phyloP scores from a whole-genome alignment of 2,329 filamentous ascomycete species.

The Talaromyces sp. region DNA sequence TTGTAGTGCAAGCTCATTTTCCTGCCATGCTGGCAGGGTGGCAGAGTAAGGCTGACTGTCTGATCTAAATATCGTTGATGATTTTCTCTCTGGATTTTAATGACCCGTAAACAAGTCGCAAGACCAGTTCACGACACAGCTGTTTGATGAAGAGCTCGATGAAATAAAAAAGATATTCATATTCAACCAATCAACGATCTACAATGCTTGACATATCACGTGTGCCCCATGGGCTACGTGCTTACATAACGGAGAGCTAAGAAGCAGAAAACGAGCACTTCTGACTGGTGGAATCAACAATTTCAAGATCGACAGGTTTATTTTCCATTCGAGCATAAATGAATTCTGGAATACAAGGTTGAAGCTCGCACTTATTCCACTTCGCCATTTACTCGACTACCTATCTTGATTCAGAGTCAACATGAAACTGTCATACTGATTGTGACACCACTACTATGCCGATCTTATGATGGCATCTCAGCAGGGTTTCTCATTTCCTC shows the following conservation, averaged over 20 bases:
- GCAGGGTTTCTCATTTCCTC: slow-evolving; percentile 45
- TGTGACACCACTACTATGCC: slow-evolving; percentile 1
- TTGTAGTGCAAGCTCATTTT: slow-evolving; percentile 6
- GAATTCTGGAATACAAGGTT: neutral
- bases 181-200: neutral
- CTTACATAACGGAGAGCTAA: neutral
- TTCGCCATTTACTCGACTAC: neutral
- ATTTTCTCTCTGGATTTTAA: neutral
- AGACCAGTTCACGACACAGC: neutral
- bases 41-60: neutral
- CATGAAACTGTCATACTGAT: slow-evolving; percentile 3
- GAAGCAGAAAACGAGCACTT: neutral
- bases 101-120: neutral
- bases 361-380: neutral
- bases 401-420: neutral
- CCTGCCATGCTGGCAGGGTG: slow-evolving; percentile 6
- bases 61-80: neutral
- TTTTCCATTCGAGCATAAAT: neutral
- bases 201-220: neutral
- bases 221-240: neutral
- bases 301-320: neutral
- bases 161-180: slow-evolving; percentile 1
- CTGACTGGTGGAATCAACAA: slow-evolving; percentile 7
- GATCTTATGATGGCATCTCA: slow-evolving; percentile 35
- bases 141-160: neutral